Conservation (phyloP, 176 grass and related monocot species). For the Alopecurus myosuroides region DNA sequence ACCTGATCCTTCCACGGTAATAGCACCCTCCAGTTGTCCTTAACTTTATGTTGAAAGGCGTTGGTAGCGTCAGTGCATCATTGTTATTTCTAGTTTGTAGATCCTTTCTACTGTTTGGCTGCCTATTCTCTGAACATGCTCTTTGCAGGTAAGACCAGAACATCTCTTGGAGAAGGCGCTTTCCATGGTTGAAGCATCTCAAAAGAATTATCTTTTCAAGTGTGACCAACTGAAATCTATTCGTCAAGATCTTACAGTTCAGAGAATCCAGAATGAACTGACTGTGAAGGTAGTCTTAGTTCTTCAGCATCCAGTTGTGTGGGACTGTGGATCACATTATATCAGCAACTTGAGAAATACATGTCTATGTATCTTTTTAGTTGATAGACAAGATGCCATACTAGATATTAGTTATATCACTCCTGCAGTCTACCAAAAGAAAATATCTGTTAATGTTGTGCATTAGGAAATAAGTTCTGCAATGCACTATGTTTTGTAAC, state of each 20-base stretch:
- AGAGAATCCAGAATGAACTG: constrained; percentile 87
- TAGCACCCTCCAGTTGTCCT: constrained; percentile 15
- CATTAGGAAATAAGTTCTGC: not conserved
- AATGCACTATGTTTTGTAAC: constrained; percentile 18
- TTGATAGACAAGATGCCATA: constrained; percentile 15
- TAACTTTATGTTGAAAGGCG: constrained; percentile 21
- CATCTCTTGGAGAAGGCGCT: constrained; percentile 90
- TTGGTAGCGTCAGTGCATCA: not conserved
- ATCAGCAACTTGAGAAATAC: not conserved
- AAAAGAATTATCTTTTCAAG: constrained; percentile 89
- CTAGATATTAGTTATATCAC: not conserved
- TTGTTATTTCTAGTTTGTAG: not conserved
- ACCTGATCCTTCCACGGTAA: constrained; percentile 84
- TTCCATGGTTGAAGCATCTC: constrained; percentile 73
- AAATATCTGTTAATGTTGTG: constrained; percentile 8
- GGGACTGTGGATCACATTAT: not conserved
- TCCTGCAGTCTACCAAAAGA: not conserved
- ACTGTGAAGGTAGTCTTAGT: constrained; percentile 70
- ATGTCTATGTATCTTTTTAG: not conserved
- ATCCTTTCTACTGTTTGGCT: constrained; percentile 5
- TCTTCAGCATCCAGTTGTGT: constrained; percentile 9
- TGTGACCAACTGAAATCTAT: constrained; percentile 98
- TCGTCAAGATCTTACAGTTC: constrained; percentile 96
- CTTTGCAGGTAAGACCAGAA: constrained; percentile 83
- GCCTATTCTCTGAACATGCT: not conserved